Conservation (phyloP, 2,329 filamentous ascomycete species). For the Fusarium phyllophilum region DNA sequence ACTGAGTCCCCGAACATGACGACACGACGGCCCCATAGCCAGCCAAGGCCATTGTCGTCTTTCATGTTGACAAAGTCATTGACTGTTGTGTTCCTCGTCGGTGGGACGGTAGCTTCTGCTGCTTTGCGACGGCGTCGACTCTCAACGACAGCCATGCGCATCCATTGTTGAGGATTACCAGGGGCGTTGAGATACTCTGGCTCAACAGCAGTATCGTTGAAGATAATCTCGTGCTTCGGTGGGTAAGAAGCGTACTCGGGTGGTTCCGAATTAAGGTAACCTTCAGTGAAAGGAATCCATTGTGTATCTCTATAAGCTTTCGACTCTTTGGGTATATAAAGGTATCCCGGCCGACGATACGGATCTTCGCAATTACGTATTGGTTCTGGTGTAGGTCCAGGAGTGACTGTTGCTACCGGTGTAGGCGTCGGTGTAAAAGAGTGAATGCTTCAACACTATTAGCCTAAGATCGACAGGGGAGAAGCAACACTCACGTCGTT, state of each 20-base stretch:
- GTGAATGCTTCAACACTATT: background rate
- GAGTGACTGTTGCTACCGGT: background rate
- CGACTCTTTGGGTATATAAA: slow-evolving; percentile 62
- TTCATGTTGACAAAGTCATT: slow-evolving; percentile 25
- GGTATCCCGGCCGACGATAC: slow-evolving; percentile 62
- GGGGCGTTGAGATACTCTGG: slow-evolving; percentile 13
- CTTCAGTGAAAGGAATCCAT: slow-evolving; percentile 30
- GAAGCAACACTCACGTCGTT: background rate
- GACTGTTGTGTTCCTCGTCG: background rate
- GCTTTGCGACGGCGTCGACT: slow-evolving; percentile 11
- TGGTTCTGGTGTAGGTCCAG: background rate
- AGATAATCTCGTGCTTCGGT: slow-evolving; percentile 65
- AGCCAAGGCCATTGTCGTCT: slow-evolving; percentile 9
- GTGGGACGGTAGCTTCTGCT: background rate
- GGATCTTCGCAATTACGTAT: slow-evolving; percentile 28
- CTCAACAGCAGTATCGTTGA: slow-evolving; percentile 68
- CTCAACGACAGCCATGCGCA: slow-evolving; percentile 28
- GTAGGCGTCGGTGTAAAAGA: slow-evolving; percentile 7
- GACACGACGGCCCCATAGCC: slow-evolving; percentile 33
- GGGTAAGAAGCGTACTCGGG: slow-evolving; percentile 57
- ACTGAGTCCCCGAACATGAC: slow-evolving; percentile 34
- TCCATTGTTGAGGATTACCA: slow-evolving; percentile 30
- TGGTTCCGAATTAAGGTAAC: slow-evolving; percentile 69
- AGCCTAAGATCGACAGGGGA: background rate
- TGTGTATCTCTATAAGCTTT: slow-evolving; percentile 69